A percentile compares a stretch with the other conserved stretches of the same genome.
These are phyloP conservation scores for Russula dissimulans DNA, from an alignment of 768 basidiomycete species.

Conservation along the genomic window DNA sequence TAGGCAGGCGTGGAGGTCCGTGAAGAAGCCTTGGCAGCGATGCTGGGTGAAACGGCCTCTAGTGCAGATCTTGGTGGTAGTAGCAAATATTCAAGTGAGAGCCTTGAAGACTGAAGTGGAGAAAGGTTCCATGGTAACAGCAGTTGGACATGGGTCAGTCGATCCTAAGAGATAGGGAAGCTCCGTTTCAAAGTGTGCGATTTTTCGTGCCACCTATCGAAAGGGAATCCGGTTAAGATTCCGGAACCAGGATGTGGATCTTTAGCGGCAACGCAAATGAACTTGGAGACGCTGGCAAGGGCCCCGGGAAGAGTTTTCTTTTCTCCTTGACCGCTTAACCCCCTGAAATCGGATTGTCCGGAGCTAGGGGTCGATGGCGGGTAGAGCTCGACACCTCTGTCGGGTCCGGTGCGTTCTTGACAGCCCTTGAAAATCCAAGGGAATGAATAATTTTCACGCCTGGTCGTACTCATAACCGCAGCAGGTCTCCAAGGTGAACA, in stretches of 20 bases:
- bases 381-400: too few relatives aligned
- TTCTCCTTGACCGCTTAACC: too few relatives aligned
- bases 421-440: too few relatives aligned
- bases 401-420: too few relatives aligned
- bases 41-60: conserved; percentile 67
- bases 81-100: conserved; percentile 68
- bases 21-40: conserved; percentile 73
- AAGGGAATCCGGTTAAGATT: too few relatives aligned
- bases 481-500: conserved; percentile 77
- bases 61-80: conserved; percentile 85
- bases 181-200: conserved; percentile 52
- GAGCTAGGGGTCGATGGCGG: too few relatives aligned
- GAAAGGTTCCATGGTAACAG: background rate
- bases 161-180: background rate
- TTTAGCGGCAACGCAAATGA: too few relatives aligned
- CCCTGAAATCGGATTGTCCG: too few relatives aligned
- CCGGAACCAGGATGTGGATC: too few relatives aligned
- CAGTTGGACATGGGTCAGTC: background rate
- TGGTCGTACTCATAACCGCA: conserved; percentile 73
- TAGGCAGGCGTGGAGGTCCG: conserved; percentile 71
- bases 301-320: too few relatives aligned
- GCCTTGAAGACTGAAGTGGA: background rate
- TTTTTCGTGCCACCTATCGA: conserved; percentile 15
- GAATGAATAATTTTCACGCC: conserved; percentile 57
- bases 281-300: too few relatives aligned